A percentile compares a stretch with the other conserved stretches of the same genome.
These are phyloP conservation scores for Apiospora saccharicola DNA, from an alignment of 2,329 filamentous ascomycete genomes.

Conservation along the genomic window DNA sequence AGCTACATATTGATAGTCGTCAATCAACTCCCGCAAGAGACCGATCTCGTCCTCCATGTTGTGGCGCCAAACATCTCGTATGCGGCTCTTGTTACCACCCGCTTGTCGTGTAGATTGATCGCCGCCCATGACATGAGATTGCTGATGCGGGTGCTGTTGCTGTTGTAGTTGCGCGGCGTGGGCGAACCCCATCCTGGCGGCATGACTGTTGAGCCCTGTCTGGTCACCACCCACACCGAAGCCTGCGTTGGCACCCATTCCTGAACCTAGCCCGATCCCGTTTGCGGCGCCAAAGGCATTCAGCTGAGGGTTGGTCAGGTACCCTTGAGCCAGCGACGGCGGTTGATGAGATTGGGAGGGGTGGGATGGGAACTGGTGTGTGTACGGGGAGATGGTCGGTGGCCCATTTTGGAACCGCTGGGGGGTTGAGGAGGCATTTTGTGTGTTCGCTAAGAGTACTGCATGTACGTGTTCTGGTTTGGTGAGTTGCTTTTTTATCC, in stretches of 20 bases:
- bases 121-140: constrained; percentile 40
- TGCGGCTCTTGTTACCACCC: constrained; percentile 74
- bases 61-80: constrained; percentile 95
- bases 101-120: constrained; percentile 46
- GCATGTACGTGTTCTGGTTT: constrained; percentile 31
- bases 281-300: constrained; percentile 69
- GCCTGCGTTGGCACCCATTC: constrained; percentile 55
- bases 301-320: constrained; percentile 73
- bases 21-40: constrained; percentile 79
- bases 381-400: constrained; percentile 53
- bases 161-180: constrained; percentile 69
- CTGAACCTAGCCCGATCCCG: constrained; percentile 65
- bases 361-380: constrained; percentile 62
- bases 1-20: constrained; percentile 93
- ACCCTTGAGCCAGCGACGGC: constrained; percentile 71
- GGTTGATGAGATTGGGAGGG: constrained; percentile 60
- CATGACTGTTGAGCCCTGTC: constrained; percentile 84
- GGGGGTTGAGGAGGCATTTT: constrained; percentile 51
- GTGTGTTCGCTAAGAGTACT: constrained; percentile 23
- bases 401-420: constrained; percentile 54
- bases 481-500: constrained; percentile 23
- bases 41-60: constrained; percentile 94
- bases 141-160: constrained; percentile 63
- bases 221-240: constrained; percentile 63
- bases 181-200: constrained; percentile 86